Conservation (phyloP, 1,139 yeast genomes). For the Geotrichum macrosporum region DNA sequence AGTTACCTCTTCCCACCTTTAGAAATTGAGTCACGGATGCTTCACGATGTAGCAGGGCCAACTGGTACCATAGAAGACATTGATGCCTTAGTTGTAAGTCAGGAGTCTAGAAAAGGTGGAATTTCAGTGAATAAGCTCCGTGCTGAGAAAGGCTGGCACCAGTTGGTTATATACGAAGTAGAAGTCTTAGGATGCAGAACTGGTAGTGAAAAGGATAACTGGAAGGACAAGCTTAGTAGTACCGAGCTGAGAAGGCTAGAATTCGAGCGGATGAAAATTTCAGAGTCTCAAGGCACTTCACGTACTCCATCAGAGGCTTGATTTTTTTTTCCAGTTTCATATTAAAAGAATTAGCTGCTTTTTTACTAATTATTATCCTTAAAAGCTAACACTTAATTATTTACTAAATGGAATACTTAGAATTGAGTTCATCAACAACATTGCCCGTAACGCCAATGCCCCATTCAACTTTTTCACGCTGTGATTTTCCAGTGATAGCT, state of each 20-base stretch:
- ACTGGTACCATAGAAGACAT: slow-evolving; percentile 75
- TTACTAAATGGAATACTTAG: slow-evolving; percentile 2
- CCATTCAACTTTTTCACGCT: slow-evolving; percentile 64
- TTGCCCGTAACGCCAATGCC: slow-evolving; percentile 56
- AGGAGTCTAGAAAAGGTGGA: slow-evolving; percentile 78
- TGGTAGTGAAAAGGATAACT: slow-evolving; percentile 50
- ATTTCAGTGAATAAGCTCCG: slow-evolving; percentile 64
- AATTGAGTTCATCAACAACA: slow-evolving; percentile 47
- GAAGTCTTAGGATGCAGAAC: slow-evolving; percentile 56
- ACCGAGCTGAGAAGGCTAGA: slow-evolving; percentile 49
- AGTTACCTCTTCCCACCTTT: slow-evolving; percentile 45
- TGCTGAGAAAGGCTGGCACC: slow-evolving; percentile 49
- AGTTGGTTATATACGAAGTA: slow-evolving; percentile 55
- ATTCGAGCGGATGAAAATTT: slow-evolving; percentile 25
- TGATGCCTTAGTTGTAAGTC: slow-evolving; percentile 73
- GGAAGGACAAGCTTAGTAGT: slow-evolving; percentile 78
- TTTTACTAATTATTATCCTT: slow-evolving; percentile 1
- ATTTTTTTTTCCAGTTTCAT: neutral
- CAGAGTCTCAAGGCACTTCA: neutral
- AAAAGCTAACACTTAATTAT: too few species aligned
- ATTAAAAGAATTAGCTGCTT: neutral
- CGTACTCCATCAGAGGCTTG: neutral
- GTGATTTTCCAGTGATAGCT: slow-evolving; percentile 43
- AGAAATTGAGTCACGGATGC: slow-evolving; percentile 48
- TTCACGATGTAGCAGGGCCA: slow-evolving; percentile 91